Evolutionary conservation across 306 rosid species (phyloP), one percentile per base, ranked within the genome.

Genomic region (Begonia loranthoides): DNA sequence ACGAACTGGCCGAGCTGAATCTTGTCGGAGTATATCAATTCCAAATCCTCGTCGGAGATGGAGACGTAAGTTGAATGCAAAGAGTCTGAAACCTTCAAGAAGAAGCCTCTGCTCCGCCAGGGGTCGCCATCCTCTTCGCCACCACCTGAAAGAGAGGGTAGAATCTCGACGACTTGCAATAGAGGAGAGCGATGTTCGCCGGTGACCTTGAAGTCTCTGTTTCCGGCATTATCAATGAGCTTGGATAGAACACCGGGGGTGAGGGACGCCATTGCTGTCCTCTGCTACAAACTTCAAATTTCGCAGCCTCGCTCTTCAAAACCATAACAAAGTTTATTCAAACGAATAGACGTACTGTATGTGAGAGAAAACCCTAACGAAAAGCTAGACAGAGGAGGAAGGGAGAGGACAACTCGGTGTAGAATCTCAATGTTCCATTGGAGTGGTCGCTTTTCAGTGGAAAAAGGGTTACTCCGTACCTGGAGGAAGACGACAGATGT

Each of bases 1-100:
- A 84, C 81, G 67, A 80, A 76, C 70, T 84, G 90, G 33, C 94
- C 94, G 49, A 80, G 70, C 15, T 68, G 87, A 56, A 84, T 54
- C 68, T 73, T 74, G 9, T 73, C 81, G 51, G 66, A 41, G 60
- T 65, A 68, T 22, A 84, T 67, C 71, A 84, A 57, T 12, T 75
- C 90, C 45, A 79, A 47, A 44, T 75, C 90, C 15, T 52, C 51
- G 45, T 75, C 76, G 15, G 87, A 53, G 15, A 84, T 54, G 6
- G 84, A 56, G 16, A 66, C 94, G 57, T 71, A 84, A 10, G 94
- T 84, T 1, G 87, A 61, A 15, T 84, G 81, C 16, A 66, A 53
- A 4, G 94, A 84, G 46, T 84, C 90, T 14, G 94, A 84, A 64
- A 84, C 74, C 15, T 78, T 81, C 43, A 84, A 63, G 61, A 84